A percentile compares a stretch with the other conserved stretches of the same genome.
Evolutionary conservation across 129 eudicot genomes (phyloP).

Genomic region (Flaveria ramosissima): DNA sequence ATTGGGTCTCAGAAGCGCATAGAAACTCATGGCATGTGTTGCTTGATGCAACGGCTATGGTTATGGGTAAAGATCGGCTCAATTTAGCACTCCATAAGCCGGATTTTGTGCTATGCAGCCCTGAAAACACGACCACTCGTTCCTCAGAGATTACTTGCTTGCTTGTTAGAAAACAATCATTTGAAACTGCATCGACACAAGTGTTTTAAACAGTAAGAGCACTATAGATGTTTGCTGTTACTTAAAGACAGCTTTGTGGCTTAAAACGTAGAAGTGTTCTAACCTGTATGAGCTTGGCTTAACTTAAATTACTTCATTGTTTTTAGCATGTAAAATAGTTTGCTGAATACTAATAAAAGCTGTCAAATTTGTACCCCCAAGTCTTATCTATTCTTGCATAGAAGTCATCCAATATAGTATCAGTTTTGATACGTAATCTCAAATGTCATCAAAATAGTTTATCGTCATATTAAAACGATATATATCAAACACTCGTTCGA

Average conservation of each 20-base stretch:
- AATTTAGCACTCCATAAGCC: slow-evolving; percentile 71
- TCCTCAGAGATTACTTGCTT: slow-evolving; percentile 71
- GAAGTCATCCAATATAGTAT: too few relatives aligned
- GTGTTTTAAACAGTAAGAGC: slow-evolving; percentile 24
- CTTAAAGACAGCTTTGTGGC: slow-evolving; percentile 7
- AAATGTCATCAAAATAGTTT: not conserved
- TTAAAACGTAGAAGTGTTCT: slow-evolving; percentile 23
- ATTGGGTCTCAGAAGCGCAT: slow-evolving; percentile 83
- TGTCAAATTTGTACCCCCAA: slow-evolving; percentile 23
- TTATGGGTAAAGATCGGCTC: slow-evolving; percentile 60
- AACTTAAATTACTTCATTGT: slow-evolving; percentile 12
- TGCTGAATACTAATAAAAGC: slow-evolving; percentile 27
- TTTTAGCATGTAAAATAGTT: slow-evolving; percentile 37
- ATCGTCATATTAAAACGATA: too few relatives aligned
- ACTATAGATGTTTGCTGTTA: slow-evolving; percentile 14
- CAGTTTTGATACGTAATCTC: not conserved
- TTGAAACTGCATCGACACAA: slow-evolving; percentile 38
- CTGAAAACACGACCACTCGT: slow-evolving; percentile 43
- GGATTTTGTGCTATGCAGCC: slow-evolving; percentile 69
- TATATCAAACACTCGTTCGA: too few relatives aligned
- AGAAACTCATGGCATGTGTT: slow-evolving; percentile 76
- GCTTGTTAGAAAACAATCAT: slow-evolving; percentile 56
- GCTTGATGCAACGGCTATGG: slow-evolving; percentile 60
- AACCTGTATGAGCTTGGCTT: slow-evolving; percentile 24
- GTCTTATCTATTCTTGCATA: too few relatives aligned